phyloP scores from a whole-genome alignment of 208 protist genomes.

The Paratrypanosoma confusum region DNA sequence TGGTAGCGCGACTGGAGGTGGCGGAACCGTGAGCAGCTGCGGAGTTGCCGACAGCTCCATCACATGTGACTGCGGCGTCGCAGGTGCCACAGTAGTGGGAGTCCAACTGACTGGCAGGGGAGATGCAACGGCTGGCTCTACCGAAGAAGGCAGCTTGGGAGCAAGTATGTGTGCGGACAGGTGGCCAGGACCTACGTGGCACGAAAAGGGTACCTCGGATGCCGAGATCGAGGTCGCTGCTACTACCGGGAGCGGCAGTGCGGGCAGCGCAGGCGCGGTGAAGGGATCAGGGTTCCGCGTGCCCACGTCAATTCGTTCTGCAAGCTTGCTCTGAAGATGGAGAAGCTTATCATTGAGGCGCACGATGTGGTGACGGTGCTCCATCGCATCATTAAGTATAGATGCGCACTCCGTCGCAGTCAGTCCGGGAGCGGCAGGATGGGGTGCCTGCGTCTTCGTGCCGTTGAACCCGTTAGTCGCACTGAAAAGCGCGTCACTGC shows the following conservation, averaged over 20 bases:
- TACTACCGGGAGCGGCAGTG: too few relatives aligned
- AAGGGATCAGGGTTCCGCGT: not conserved
- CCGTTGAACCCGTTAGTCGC: conserved; percentile 7
- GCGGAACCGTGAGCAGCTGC: not conserved
- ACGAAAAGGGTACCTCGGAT: too few relatives aligned
- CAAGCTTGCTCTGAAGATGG: conserved; percentile 27
- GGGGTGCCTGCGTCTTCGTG: conserved; percentile 11
- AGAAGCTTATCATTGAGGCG: conserved; percentile 54
- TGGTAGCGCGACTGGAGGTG: not conserved
- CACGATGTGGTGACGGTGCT: conserved; percentile 62
- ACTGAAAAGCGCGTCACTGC: conserved; percentile 20
- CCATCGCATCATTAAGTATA: conserved; percentile 45
- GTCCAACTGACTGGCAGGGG: too few relatives aligned
- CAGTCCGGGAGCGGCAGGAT: conserved; percentile 7
- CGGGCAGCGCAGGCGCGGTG: not conserved
- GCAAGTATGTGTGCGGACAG: not conserved
- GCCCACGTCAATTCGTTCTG: not conserved
- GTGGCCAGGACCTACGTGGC: not conserved
- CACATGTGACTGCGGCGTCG: conserved; percentile 7
- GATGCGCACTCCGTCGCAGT: conserved; percentile 44
- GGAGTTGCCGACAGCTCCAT: conserved; percentile 1
- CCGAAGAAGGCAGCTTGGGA: not conserved
- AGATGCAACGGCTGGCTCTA: too few relatives aligned
- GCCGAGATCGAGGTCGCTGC: too few relatives aligned
- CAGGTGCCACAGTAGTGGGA: not conserved